phyloP scores from a whole-genome alignment of 495 filamentous ascomycete genomes.

The Talaromyces stipitatus region DNA sequence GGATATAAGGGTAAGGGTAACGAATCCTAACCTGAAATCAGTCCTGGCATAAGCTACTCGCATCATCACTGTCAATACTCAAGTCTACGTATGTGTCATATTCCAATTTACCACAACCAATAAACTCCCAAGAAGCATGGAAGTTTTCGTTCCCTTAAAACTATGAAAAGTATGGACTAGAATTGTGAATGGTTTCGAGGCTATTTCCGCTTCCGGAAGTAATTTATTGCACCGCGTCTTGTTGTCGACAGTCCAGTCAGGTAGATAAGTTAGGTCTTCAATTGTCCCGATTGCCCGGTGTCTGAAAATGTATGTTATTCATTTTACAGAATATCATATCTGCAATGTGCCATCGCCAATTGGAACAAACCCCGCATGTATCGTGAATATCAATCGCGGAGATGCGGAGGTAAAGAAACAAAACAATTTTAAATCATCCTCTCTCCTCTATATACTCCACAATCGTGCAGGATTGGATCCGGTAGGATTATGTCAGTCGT shows the following conservation, averaged over 20 bases:
- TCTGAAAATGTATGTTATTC: neutral
- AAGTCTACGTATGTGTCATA: too few relatives aligned
- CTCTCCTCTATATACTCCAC: neutral
- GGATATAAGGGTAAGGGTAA: neutral
- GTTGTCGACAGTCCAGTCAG: neutral
- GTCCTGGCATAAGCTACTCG: too few relatives aligned
- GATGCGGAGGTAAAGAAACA: neutral
- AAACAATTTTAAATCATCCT: neutral
- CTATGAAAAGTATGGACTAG: too few relatives aligned
- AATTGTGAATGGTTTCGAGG: too few relatives aligned
- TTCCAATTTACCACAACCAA: too few relatives aligned
- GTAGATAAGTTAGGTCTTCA: neutral
- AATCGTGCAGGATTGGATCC: neutral
- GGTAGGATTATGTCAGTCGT: neutral
- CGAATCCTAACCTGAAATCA: too few relatives aligned
- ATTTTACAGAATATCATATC: neutral
- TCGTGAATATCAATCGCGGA: constrained; percentile 2
- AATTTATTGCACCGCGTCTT: neutral
- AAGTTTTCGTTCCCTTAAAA: too few relatives aligned
- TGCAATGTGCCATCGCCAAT: neutral
- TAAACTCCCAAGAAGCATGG: too few relatives aligned
- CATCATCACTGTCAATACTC: too few relatives aligned
- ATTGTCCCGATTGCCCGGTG: neutral
- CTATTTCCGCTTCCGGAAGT: neutral
- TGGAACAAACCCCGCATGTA: neutral